These are phyloP conservation scores for Phyllosticta citribraziliensis DNA, from an alignment of 2,329 filamentous ascomycete genomes.

Conservation along the genomic window DNA sequence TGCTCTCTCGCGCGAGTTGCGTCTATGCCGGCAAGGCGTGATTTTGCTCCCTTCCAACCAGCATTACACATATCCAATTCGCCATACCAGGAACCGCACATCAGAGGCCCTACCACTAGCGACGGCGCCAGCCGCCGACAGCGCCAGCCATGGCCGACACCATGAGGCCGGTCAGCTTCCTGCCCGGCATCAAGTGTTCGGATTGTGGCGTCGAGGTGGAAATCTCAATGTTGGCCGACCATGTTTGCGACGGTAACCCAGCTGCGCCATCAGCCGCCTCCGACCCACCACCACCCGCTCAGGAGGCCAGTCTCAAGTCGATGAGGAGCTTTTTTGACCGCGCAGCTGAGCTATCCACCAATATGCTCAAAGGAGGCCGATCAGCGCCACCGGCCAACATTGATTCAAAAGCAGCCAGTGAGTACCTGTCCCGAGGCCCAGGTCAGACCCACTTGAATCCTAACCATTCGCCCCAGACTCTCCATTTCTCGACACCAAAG, in stretches of 20 bases:
- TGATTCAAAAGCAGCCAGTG: conserved; percentile 50
- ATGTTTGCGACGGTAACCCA: conserved; percentile 50
- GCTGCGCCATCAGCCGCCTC: background rate
- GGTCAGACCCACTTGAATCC: background rate
- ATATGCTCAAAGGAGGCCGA: conserved; percentile 31
- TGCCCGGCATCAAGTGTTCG: conserved; percentile 31
- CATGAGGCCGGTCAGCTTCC: conserved; percentile 21
- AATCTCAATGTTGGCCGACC: conserved; percentile 78
- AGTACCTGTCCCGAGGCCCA: conserved; percentile 20
- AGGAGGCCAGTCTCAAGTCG: conserved; percentile 5
- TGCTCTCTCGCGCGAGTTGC: background rate
- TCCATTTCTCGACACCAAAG: conserved; percentile 18
- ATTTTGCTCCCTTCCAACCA: background rate
- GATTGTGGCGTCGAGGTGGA: conserved; percentile 53
- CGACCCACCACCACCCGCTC: conserved; percentile 2
- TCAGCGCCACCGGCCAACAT: conserved; percentile 44
- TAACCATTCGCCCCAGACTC: conserved; percentile 19
- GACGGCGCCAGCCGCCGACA: background rate
- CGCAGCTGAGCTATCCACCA: conserved; percentile 19
- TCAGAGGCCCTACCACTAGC: background rate
- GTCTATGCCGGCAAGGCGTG: background rate
- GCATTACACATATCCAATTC: background rate
- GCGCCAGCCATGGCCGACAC: conserved; percentile 10
- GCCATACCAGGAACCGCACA: background rate
- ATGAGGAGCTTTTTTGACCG: conserved; percentile 21